Conservation (phyloP, 345 rosid genomes). For the Eucalyptus polyanthemos region DNA sequence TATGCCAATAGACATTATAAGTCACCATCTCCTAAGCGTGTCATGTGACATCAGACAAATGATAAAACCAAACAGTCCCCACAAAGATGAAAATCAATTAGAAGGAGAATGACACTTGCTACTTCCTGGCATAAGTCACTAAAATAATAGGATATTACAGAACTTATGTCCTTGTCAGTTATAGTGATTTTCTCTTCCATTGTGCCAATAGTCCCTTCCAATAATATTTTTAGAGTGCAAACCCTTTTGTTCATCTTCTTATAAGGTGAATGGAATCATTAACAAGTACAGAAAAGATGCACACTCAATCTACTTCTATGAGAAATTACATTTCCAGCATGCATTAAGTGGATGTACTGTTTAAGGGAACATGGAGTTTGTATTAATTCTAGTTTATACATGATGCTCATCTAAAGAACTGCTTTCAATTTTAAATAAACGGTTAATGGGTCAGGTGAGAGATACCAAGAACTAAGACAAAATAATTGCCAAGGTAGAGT, state of each 20-base stretch:
- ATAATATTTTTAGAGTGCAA: not conserved
- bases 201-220: not conserved
- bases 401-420: not conserved
- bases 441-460: not conserved
- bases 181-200: not conserved
- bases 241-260: not conserved
- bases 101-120: not conserved
- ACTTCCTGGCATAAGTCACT: not conserved
- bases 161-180: not conserved
- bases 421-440: not conserved
- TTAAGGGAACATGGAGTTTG: not conserved
- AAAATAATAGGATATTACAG: not conserved
- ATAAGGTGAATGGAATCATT: not conserved
- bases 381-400: not conserved
- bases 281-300: not conserved
- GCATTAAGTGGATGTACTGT: not conserved
- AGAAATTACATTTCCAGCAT: not conserved
- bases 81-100: not conserved
- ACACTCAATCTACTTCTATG: not conserved
- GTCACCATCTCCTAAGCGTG: not conserved
- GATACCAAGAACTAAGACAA: not conserved
- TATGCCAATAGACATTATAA: not conserved
- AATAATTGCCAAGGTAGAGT: not conserved
- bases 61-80: not conserved
- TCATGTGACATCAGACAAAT: not conserved